Evolutionary conservation across 2,329 filamentous ascomycete species (phyloP).

Genomic region (Cladosporium sp.): DNA sequence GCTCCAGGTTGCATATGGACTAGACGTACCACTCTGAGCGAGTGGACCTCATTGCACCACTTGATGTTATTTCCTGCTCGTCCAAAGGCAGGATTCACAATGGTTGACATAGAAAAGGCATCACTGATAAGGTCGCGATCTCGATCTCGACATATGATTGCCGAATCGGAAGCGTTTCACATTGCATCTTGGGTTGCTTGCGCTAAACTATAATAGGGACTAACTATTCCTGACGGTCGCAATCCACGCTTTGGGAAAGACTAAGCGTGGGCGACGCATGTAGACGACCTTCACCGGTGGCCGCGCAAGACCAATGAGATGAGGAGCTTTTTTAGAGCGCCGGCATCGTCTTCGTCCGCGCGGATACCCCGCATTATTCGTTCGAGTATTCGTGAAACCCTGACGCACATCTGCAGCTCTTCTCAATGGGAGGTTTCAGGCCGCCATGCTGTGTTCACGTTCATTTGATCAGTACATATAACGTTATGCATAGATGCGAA

Average conservation of each 20-base stretch:
- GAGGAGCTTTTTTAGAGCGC: not conserved
- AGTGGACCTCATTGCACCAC: not conserved
- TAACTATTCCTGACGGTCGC: not conserved
- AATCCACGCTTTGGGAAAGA: constrained; percentile 7
- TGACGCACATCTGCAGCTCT: too few relatives aligned
- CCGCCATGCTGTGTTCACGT: too few relatives aligned
- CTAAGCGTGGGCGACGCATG: not conserved
- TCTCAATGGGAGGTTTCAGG: too few relatives aligned
- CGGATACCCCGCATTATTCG: too few relatives aligned
- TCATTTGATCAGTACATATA: too few relatives aligned
- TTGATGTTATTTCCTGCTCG: not conserved
- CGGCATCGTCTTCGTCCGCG: not conserved
- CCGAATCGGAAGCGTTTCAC: not conserved
- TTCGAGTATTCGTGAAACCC: too few relatives aligned
- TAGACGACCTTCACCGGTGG: not conserved
- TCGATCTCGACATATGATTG: not conserved
- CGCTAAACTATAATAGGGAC: constrained; percentile 4
- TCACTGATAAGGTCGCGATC: not conserved
- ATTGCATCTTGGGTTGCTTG: not conserved
- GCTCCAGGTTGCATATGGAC: not conserved
- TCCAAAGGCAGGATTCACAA: not conserved
- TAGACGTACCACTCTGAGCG: not conserved
- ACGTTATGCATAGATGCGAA: too few relatives aligned
- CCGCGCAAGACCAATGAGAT: not conserved
- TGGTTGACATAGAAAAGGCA: not conserved